Base-by-base conservation (phyloP, 2,329 filamentous ascomycete species). In the Aspergillus carbonarius region DNA sequence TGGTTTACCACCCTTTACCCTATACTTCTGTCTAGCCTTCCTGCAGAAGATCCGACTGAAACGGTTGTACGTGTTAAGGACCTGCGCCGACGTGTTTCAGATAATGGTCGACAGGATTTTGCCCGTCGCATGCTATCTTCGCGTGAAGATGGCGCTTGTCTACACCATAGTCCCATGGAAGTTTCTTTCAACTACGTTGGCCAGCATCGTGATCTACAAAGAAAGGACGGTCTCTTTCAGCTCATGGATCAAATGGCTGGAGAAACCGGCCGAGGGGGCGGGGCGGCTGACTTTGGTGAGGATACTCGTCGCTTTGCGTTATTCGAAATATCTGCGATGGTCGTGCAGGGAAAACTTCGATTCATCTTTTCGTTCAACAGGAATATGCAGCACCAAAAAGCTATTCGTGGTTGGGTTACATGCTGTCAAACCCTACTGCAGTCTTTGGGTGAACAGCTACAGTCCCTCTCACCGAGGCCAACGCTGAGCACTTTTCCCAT, bases 1-100 rank as follows among this genome's bases (percentile, higher is more conserved):
- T 83, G 81, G 81, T 83, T 82, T 59, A 82, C 80, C 0, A 79
- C 78, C 20, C 65, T 82, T 7, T 79, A 78, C 52, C 80, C 80
- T 0, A 74, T 81, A 4, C 74, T 73, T 25, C 69, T 78, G 0
- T 61, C 66, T 1, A 60, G 64, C 2, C 64, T 69, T 34, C 66
- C 64, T 13, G 44, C 68, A 1, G 60, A 70, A 1, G 60, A 70
- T 50, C 66, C 73, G 0, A 56, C 73, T 5, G 69, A 74, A 5
- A 72, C 72, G 4, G 62, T 77, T 4, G 60, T 72, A 0, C 68
- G 67, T 35, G 73, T 77, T 4, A 78, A 78, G 60, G 76, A 78
- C 52, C 59, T 70, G 2, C 74, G 76, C 5, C 70, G 74, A 20
- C 62, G 61, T 5, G 71, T 76, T 6, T 60, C 70, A 5, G 74